Base-by-base conservation (phyloP, 805 yeast species). In the Yamadazyma ubonensis region DNA sequence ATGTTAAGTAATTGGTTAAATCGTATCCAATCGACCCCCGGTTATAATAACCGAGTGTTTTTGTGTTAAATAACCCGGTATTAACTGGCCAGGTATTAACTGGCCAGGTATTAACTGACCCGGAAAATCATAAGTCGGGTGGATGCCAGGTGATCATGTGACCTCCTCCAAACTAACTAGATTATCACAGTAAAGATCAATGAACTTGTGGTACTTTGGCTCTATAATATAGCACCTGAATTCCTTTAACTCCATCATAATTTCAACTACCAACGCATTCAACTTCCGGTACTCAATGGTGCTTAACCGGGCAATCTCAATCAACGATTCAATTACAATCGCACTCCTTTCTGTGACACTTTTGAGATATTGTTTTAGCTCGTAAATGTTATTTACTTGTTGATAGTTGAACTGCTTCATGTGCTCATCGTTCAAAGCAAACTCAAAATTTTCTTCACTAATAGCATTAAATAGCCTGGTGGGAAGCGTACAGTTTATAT, bases 401-500 rank as follows among this genome's bases (percentile, higher is more conserved):
- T 36, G 38, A 26, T 49, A 49, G 19, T 38, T 41, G 39, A 49
- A 43, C 14, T 29, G 22, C 36, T 47, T 48, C 46, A 49, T 44
- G 15, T 28, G 29, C 9, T 33, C 33, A 3, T 40, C 47, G 15
- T 21, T 23, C 3, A 17, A 3, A 16, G 29, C 22, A 19, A 45
- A 45, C 16, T 21, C 10, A 20, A 26, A 38, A 9, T 35, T 23
- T n/a, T 33, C 21, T 4, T 29, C 23, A 6, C 34, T 29, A 14
- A 49, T 42, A 3, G 29, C 23, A n/a, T 41, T 12, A 20, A 39
- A 41, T 6, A 49, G 34, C 4, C 34, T 33, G 21, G 39, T 39
- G 7, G 53, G 53, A 10, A 48, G 33, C 7, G 45, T 45, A n/a
- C 45, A 36, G 29, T 49, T 49, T 9, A 49, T 29, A 22, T 49